Conservation (phyloP, 1,284 basidiomycete species). For the Papiliotrema terrestris region DNA sequence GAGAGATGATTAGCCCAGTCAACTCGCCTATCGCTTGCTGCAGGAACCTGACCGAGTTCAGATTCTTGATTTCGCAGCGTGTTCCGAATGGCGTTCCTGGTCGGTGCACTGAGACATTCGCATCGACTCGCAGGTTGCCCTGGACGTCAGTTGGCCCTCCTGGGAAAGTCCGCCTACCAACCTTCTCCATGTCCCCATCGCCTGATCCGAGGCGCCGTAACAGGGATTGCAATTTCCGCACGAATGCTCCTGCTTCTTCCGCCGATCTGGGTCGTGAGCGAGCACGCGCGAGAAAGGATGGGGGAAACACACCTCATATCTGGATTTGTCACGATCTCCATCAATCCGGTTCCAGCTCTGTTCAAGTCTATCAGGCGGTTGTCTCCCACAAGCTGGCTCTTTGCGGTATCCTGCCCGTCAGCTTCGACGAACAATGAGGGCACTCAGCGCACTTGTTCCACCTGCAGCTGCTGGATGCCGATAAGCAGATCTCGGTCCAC, state of each 20-base stretch:
- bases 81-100: slow-evolving; percentile 67
- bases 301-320: slow-evolving; percentile 66
- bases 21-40: slow-evolving; percentile 76
- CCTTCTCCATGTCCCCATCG: slow-evolving; percentile 97
- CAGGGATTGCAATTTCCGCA: slow-evolving; percentile 75
- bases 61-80: slow-evolving; percentile 94
- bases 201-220: slow-evolving; percentile 80
- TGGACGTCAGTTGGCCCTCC: slow-evolving; percentile 45
- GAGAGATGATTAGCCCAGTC: too few species aligned
- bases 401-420: slow-evolving; percentile 80
- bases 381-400: slow-evolving; percentile 67
- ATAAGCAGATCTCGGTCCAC: slow-evolving; percentile 54
- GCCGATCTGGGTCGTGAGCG: slow-evolving; percentile 59
- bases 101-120: slow-evolving; percentile 85
- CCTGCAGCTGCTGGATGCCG: slow-evolving; percentile 87
- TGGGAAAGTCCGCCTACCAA: slow-evolving; percentile 36
- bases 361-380: slow-evolving; percentile 80
- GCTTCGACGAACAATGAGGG: background rate
- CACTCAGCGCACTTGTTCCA: slow-evolving; percentile 71
- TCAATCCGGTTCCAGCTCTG: slow-evolving; percentile 79
- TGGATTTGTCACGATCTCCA: slow-evolving; percentile 95
- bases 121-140: slow-evolving; percentile 92
- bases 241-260: slow-evolving; percentile 88
- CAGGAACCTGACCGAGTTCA: slow-evolving; percentile 87
- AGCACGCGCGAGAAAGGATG: background rate